These are phyloP conservation scores for Pyrenophora seminiperda DNA, from an alignment of 2,329 filamentous ascomycete species.

Conservation along the genomic window DNA sequence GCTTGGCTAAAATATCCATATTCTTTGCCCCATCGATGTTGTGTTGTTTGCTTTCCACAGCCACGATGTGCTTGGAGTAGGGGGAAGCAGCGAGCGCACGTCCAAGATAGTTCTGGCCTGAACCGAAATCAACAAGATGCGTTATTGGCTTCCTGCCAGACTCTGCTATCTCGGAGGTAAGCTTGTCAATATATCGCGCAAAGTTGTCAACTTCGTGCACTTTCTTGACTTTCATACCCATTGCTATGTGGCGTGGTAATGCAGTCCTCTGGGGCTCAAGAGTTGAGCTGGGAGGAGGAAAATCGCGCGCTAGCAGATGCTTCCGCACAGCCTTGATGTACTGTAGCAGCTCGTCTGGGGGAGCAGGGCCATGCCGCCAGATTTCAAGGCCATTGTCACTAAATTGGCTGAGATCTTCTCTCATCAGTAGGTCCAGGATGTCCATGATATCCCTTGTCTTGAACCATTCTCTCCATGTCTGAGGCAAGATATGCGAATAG, in stretches of 20 bases:
- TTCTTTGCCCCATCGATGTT: slow-evolving; percentile 85
- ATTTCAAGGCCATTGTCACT: slow-evolving; percentile 6
- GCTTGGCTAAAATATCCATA: slow-evolving; percentile 80
- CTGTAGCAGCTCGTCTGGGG: slow-evolving; percentile 64
- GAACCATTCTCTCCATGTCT: slow-evolving; percentile 83
- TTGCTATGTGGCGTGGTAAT: slow-evolving; percentile 72
- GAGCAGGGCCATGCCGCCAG: slow-evolving; percentile 53
- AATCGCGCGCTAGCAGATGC: slow-evolving; percentile 69
- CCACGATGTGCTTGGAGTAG: slow-evolving; percentile 85
- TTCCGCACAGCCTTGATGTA: slow-evolving; percentile 75
- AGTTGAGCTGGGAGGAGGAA: slow-evolving; percentile 46
- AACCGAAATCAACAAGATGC: slow-evolving; percentile 94
- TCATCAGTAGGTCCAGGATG: slow-evolving; percentile 79
- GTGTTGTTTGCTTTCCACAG: slow-evolving; percentile 83
- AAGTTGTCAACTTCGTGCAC: slow-evolving; percentile 92
- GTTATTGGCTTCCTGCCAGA: slow-evolving; percentile 61
- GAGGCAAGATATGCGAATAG: slow-evolving; percentile 76
- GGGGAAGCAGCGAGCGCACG: slow-evolving; percentile 82
- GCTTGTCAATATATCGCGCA: slow-evolving; percentile 77
- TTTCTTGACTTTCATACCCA: slow-evolving; percentile 97
- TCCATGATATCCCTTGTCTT: slow-evolving; percentile 71
- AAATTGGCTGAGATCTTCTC: slow-evolving; percentile 68
- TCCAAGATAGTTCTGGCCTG: slow-evolving; percentile 94
- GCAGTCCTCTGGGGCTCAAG: slow-evolving; percentile 54
- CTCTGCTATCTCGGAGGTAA: slow-evolving; percentile 60